Evolutionary conservation across 345 rosid genomes (phyloP).

Genomic region (Populus deltoides): DNA sequence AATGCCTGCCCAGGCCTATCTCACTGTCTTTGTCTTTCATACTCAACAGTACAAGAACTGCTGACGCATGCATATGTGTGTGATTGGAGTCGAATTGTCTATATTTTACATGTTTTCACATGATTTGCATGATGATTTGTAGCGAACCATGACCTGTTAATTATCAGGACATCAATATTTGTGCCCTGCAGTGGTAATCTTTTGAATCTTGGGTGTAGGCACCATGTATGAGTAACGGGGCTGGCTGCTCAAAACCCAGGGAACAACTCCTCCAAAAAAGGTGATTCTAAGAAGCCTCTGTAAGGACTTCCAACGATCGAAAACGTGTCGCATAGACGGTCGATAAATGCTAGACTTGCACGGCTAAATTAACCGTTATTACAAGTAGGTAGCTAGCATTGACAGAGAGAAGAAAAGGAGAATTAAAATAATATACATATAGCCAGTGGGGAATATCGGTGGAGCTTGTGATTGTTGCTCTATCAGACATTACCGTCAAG

Average conservation of each 20-base stretch:
- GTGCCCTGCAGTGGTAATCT: background rate
- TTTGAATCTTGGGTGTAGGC: background rate
- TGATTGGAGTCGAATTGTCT: background rate
- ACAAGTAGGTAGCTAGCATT: background rate
- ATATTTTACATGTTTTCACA: background rate
- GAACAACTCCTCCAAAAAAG: background rate
- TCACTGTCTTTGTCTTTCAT: constrained; percentile 10
- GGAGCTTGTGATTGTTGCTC: background rate
- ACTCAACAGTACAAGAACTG: background rate
- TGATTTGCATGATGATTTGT: background rate
- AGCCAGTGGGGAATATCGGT: background rate
- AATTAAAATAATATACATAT: background rate
- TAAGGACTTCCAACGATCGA: no score
- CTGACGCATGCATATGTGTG: background rate
- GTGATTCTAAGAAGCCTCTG: background rate
- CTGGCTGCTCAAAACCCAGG: background rate
- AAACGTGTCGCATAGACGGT: no score
- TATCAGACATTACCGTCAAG: background rate
- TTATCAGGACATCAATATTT: background rate
- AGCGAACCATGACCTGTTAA: background rate
- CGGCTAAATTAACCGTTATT: background rate
- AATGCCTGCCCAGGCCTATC: constrained; percentile 19
- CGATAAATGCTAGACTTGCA: background rate
- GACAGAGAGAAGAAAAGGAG: background rate
- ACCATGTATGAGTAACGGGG: background rate